Evolutionary conservation across 78 protist genomes (phyloP).

Genomic region (Diacronema lutheri): DNA sequence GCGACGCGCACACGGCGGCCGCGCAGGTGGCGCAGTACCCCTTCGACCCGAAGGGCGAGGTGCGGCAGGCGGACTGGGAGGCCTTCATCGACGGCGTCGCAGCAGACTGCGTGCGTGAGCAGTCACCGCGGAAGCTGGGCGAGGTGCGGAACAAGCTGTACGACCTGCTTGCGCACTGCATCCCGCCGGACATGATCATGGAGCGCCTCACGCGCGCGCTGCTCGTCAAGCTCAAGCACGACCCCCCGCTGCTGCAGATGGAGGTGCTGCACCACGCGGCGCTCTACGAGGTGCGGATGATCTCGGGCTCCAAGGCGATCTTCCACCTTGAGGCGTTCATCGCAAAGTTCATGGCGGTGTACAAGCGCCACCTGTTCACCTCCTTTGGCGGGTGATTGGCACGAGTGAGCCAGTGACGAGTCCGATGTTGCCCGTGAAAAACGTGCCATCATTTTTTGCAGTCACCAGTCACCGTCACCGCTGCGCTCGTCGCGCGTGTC

Average conservation of each 20-base stretch:
- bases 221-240: not conserved
- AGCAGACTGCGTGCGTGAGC: conserved; percentile 51
- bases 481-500: too few relatives aligned
- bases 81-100: conserved; percentile 63
- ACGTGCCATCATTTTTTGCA: too few relatives aligned
- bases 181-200: conserved; percentile 88
- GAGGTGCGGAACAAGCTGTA: conserved; percentile 75
- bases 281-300: not conserved
- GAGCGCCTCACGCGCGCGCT: conserved; percentile 29
- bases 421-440: too few relatives aligned
- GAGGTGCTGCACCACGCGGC: not conserved
- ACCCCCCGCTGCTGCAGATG: not conserved
- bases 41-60: conserved; percentile 14
- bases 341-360: conserved; percentile 83
- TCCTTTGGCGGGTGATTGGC: too few relatives aligned
- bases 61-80: conserved; percentile 85
- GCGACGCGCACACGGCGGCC: not conserved
- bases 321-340: conserved; percentile 94
- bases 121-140: conserved; percentile 64
- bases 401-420: too few relatives aligned
- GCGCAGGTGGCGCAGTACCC: conserved; percentile 54
- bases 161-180: conserved; percentile 90
- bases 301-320: conserved; percentile 79
- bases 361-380: conserved; percentile 57
- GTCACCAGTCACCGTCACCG: too few relatives aligned